Evolutionary conservation across 768 basidiomycete species (phyloP).

Genomic region (Xerocomellus intermedius): DNA sequence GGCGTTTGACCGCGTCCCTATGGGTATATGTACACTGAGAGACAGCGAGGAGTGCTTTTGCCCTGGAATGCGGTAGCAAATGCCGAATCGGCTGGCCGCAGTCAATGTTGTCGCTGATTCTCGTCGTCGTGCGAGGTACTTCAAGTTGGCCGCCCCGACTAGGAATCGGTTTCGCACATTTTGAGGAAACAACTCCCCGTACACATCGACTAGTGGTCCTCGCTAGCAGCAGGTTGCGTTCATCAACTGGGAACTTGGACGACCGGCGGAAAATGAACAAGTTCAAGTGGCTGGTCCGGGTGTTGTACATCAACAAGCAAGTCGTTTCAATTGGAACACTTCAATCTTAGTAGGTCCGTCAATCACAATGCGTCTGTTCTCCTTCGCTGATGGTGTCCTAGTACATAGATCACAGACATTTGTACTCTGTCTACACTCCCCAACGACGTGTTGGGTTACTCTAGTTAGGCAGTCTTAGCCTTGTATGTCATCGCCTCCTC

Average conservation of each 20-base stretch:
- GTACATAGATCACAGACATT: background rate
- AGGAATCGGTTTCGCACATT: background rate
- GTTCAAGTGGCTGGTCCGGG: background rate
- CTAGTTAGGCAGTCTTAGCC: conserved; percentile 2
- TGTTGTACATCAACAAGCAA: conserved; percentile 9
- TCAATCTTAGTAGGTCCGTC: background rate
- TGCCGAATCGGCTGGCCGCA: background rate
- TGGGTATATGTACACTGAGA: background rate
- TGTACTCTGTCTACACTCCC: background rate
- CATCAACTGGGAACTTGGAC: background rate
- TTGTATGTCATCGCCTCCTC: conserved; percentile 17
- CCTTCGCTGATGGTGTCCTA: background rate
- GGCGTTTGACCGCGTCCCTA: background rate
- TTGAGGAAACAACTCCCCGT: background rate
- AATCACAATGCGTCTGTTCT: background rate
- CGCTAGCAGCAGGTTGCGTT: background rate
- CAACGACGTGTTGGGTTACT: background rate
- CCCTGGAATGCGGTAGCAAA: background rate
- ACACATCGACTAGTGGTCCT: background rate
- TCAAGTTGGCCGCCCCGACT: background rate
- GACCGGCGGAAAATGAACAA: background rate
- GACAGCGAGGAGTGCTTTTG: background rate
- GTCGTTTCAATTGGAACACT: too few relatives aligned
- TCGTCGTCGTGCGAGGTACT: background rate
- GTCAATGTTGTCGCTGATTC: background rate